Conservation (phyloP, 169 alveolate species). For the Plasmodium malariae region DNA sequence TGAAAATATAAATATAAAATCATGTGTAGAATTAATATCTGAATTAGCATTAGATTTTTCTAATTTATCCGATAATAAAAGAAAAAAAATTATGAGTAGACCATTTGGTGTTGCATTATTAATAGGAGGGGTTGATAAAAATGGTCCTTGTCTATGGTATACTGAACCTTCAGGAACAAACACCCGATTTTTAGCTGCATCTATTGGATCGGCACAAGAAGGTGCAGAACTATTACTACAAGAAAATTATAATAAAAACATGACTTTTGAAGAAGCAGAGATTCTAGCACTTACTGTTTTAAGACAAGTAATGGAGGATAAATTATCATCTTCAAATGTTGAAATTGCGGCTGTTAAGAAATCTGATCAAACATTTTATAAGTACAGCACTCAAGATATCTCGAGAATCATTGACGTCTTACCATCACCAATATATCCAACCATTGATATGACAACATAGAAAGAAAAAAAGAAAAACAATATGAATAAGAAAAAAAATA, state of each 20-base stretch:
- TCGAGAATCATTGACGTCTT: constrained; percentile 61
- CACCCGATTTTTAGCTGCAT: constrained; percentile 96
- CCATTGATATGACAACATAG: constrained; percentile 59
- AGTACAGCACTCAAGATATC: constrained; percentile 77
- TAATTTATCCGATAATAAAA: constrained; percentile 86
- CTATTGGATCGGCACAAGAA: constrained; percentile 97
- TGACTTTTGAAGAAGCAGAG: constrained; percentile 96
- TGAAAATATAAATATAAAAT: constrained; percentile 94
- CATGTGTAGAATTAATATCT: constrained; percentile 93
- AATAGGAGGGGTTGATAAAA: constrained; percentile 97
- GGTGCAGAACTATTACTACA: constrained; percentile 96
- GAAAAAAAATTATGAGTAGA: constrained; percentile 93
- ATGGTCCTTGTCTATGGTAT: constrained; percentile 96
- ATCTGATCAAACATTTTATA: constrained; percentile 80
- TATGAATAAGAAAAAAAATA: neutral
- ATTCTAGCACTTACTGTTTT: constrained; percentile 94
- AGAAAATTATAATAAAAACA: constrained; percentile 94
- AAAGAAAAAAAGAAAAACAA: neutral
- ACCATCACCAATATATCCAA: constrained; percentile 77
- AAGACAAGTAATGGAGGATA: constrained; percentile 99
- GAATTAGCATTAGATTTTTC: constrained; percentile 97
- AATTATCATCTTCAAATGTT: constrained; percentile 94
- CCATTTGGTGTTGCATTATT: constrained; percentile 98
- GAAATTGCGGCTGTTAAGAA: constrained; percentile 93
- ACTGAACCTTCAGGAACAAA: constrained; percentile 98